Base-by-base conservation (phyloP, 352 stramenopile species). In the Pythium grandisporangium region DNA sequence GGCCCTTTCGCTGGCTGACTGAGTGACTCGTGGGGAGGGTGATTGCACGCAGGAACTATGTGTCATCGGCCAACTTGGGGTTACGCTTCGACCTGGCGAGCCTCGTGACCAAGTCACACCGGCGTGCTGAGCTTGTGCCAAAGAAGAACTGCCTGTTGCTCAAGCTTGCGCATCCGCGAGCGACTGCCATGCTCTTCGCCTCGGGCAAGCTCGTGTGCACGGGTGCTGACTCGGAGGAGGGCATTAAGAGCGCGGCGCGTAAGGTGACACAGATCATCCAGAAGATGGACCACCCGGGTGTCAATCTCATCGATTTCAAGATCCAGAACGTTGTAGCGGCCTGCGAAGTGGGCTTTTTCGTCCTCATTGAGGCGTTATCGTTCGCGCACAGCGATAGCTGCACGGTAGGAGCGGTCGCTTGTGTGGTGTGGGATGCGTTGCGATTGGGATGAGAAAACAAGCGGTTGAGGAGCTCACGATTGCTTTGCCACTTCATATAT, bases 91-190 rank as follows among this genome's bases (percentile, higher is more conserved):
- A 89, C 56, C 55, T 89, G 37, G 61, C 63, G 22, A 78, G 65
- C 30, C 57, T 89, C 7, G 45, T 87, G 45, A 52, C 69, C 48
- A 92, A 90, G 58, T 88, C 79, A 13, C 70, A 85, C 36, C 70
- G 72, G 42, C 59, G 57, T 19, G 75, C 76, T 6, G 79, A 92
- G 61, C 62, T 89, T 24, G 72, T 86, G 22, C 72, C 78, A 19
- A 92, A 89, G 65, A 87, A 88, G 44, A 92, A 92, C 58, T 92
- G 79, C 42, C 65, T 92, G 14, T 47, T 92, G 10, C 84, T 92
- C 67, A 92, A 92, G 55, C 54, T 92, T 29, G 34, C 67, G 30
- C 50, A 61, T 24, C 78, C 75, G n/a, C 69, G 66, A 29, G 63
- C 75, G 17, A 90, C 75, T 2, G 79, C 79, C 30, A 89, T 92